Conservation (phyloP, 2,329 filamentous ascomycete genomes). For the Byssothecium circinans region DNA sequence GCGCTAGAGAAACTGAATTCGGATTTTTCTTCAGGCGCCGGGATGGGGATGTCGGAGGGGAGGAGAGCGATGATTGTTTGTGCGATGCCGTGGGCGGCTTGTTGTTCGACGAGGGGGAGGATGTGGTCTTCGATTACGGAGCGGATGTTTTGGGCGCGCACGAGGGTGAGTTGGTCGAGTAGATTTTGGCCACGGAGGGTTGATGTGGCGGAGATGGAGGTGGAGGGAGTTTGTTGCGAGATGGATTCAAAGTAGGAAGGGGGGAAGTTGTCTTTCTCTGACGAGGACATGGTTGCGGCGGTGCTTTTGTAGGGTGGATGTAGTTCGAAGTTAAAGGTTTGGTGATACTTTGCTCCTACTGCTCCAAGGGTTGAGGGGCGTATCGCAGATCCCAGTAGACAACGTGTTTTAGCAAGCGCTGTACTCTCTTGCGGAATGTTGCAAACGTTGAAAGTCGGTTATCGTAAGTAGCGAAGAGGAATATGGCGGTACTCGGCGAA, state of each 20-base stretch:
- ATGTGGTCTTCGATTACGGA: conserved; percentile 45
- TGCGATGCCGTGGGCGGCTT: conserved; percentile 46
- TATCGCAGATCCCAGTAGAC: no score
- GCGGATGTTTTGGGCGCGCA: conserved; percentile 46
- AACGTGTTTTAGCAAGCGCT: no score
- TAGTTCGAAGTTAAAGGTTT: neutral
- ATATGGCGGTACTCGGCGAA: no score
- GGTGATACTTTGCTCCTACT: no score
- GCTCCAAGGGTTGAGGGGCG: no score
- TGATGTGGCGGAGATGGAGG: conserved; percentile 10
- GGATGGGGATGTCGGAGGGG: conserved; percentile 44
- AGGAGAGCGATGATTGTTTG: conserved; percentile 50
- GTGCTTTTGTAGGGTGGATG: neutral
- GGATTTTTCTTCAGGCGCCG: conserved; percentile 24
- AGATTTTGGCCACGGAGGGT: conserved; percentile 30
- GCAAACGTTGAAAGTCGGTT: no score
- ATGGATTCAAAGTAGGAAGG: conserved; percentile 33
- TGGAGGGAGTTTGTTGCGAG: neutral
- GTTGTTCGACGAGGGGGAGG: conserved; percentile 45
- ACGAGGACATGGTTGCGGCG: neutral
- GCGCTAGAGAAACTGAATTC: conserved; percentile 34
- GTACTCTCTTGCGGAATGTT: no score
- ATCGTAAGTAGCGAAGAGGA: no score
- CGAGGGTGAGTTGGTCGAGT: conserved; percentile 41
- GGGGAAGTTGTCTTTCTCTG: conserved; percentile 16